Evolutionary conservation across 192 early-diverging fungal genomes (phyloP).

Genomic region (Ramicandelaber brevisporus): DNA sequence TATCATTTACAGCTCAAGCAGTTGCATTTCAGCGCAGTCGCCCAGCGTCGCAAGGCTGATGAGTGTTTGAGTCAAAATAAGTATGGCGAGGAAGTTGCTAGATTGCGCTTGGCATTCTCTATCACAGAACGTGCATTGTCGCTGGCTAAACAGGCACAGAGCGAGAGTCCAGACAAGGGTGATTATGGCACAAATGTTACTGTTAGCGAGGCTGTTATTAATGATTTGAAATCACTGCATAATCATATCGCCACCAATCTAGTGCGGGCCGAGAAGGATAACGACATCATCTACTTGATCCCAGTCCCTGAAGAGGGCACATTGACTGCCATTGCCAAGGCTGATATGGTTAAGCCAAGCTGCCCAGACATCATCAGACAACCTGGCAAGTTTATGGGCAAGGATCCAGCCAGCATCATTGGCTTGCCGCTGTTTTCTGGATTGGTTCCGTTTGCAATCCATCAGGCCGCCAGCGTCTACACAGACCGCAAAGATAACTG

Average conservation of each 20-base stretch:
- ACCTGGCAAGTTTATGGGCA: slow-evolving; percentile 36
- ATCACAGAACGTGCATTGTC: no score
- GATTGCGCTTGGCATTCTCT: slow-evolving; percentile 25
- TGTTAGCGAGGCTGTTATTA: slow-evolving; percentile 7
- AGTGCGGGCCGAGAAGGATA: slow-evolving; percentile 55
- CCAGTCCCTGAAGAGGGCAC: slow-evolving; percentile 32
- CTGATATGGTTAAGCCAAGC: slow-evolving; percentile 46
- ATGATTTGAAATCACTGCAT: slow-evolving; percentile 15
- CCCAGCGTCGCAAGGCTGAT: slow-evolving; percentile 49
- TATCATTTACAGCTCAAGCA: slow-evolving; percentile 47
- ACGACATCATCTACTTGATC: slow-evolving; percentile 74
- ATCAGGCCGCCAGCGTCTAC: slow-evolving; percentile 72
- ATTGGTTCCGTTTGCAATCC: slow-evolving; percentile 74
- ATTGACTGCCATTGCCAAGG: slow-evolving; percentile 29
- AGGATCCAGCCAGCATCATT: slow-evolving; percentile 35
- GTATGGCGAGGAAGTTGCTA: slow-evolving; percentile 68
- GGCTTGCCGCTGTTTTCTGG: slow-evolving; percentile 50
- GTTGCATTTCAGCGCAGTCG: slow-evolving; percentile 43
- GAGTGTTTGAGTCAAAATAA: slow-evolving; percentile 44
- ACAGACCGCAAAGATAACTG: slow-evolving; percentile 55
- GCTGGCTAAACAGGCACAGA: slow-evolving; percentile 9
- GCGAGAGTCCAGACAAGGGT: no score
- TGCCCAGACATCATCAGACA: slow-evolving; percentile 26
- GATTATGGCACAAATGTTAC: slow-evolving; percentile 8
- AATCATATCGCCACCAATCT: slow-evolving; percentile 19